phyloP scores from a whole-genome alignment of 108 stramenopile genomes.

The Fragilaria crotonensis region DNA sequence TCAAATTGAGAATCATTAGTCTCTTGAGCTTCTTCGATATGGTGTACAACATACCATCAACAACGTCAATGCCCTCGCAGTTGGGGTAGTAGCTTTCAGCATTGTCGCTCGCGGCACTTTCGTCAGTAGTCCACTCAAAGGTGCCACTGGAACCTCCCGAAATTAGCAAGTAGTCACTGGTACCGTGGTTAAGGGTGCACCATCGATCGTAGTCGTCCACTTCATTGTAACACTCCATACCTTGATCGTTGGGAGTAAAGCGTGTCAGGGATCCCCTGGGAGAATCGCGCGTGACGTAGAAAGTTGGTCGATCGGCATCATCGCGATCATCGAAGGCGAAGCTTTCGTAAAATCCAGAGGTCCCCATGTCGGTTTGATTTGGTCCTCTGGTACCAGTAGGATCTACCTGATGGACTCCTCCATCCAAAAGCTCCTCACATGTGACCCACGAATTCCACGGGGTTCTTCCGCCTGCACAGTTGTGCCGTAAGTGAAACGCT shows the following conservation, averaged over 20 bases:
- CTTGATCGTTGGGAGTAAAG: constrained; percentile 5
- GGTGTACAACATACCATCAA: constrained; percentile 27
- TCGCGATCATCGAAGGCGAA: constrained; percentile 1
- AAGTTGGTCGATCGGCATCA: not conserved
- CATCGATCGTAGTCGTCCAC: not conserved
- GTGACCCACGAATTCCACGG: constrained; percentile 24
- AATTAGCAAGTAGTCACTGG: not conserved
- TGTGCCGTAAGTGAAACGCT: constrained; percentile 1
- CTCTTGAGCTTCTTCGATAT: constrained; percentile 16
- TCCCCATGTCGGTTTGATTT: not conserved
- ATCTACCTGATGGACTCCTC: constrained; percentile 27
- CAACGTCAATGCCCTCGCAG: constrained; percentile 42
- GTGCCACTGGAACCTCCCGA: constrained; percentile 11
- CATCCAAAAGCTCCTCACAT: constrained; percentile 18
- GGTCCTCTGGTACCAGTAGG: not conserved
- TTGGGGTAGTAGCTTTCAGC: constrained; percentile 14
- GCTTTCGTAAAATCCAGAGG: not conserved
- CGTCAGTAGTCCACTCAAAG: constrained; percentile 9
- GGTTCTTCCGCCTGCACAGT: constrained; percentile 32
- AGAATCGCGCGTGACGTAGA: constrained; percentile 10
- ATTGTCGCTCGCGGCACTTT: constrained; percentile 2
- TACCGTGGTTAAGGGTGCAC: not conserved
- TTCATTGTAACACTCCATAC: not conserved
- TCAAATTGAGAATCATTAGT: constrained; percentile 7
- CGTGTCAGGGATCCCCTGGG: constrained; percentile 3